Evolutionary conservation across 129 eudicot genomes (phyloP).

Genomic region (Flaveria robusta): DNA sequence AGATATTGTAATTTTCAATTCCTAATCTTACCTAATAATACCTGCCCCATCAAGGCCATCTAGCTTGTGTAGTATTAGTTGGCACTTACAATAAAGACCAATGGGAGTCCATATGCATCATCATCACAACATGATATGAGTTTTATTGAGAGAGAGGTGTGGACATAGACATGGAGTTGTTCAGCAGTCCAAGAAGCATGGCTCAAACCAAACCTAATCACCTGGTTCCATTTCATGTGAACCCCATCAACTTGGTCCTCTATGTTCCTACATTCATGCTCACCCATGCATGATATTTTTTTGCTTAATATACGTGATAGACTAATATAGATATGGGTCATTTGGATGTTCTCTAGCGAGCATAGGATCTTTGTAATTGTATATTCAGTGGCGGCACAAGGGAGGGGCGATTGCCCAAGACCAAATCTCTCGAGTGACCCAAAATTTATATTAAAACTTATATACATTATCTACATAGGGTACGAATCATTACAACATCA

Average conservation of each 20-base stretch:
- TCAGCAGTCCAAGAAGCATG: background rate
- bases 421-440: too few relatives aligned
- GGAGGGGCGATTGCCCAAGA: too few relatives aligned
- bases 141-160: background rate
- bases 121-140: conserved; percentile 9
- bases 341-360: background rate
- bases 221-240: conserved; percentile 1
- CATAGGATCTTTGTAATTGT: background rate
- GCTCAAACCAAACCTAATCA: conserved; percentile 1
- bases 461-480: too few relatives aligned
- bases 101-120: background rate
- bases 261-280: background rate
- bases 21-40: background rate
- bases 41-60: background rate
- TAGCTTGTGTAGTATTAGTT: background rate
- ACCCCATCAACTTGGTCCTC: conserved; percentile 7
- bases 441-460: too few relatives aligned
- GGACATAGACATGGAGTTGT: background rate
- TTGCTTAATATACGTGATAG: background rate
- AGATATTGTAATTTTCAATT: too few relatives aligned
- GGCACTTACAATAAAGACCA: conserved; percentile 1
- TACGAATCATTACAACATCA: too few relatives aligned
- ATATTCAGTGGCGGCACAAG: too few relatives aligned
- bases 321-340: background rate
- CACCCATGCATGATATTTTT: conserved; percentile 5